Percentiles rank a stretch among this genome's conserved stretches.
phyloP scores from a whole-genome alignment of 1,284 basidiomycete species.

The Rhodotorula glutinis region DNA sequence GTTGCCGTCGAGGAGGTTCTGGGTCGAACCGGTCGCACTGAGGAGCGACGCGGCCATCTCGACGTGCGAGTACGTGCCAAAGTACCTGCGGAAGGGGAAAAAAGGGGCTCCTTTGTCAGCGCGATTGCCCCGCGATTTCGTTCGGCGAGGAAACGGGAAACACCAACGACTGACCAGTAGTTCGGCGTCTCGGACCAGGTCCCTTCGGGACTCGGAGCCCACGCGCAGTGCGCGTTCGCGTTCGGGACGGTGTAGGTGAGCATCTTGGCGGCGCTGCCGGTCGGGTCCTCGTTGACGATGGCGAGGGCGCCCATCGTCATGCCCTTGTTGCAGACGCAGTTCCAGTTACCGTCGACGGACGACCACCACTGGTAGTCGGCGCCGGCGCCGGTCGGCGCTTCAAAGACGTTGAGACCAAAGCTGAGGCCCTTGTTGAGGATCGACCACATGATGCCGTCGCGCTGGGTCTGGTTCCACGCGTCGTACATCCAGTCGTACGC shows the following conservation, averaged over 20 bases:
- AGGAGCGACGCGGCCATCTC: constrained; percentile 81
- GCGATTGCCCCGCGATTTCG: too few relatives aligned
- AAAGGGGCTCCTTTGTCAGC: too few relatives aligned
- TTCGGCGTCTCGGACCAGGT: constrained; percentile 95
- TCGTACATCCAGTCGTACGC: constrained; percentile 95
- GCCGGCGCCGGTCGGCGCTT: constrained; percentile 13
- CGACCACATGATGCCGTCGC: constrained; percentile 64
- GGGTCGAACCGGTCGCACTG: constrained; percentile 80
- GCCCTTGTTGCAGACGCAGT: constrained; percentile 90
- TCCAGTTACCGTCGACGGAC: constrained; percentile 77
- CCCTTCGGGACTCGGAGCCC: constrained; percentile 61
- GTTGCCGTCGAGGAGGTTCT: constrained; percentile 69
- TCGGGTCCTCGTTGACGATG: constrained; percentile 78
- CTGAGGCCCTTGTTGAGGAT: constrained; percentile 76
- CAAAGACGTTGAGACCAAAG: constrained; percentile 49
- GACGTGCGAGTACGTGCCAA: constrained; percentile 77
- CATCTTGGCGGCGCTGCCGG: constrained; percentile 65
- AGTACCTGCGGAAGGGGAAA: constrained; percentile 50
- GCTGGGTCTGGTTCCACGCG: constrained; percentile 72
- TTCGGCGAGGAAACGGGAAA: too few relatives aligned
- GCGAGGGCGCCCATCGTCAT: constrained; percentile 85
- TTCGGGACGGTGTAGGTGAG: constrained; percentile 66
- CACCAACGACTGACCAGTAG: constrained; percentile 55
- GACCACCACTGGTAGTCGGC: constrained; percentile 47
- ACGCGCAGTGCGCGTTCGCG: constrained; percentile 74